A percentile compares a stretch with the other conserved stretches of the same genome.
Evolutionary conservation across 805 yeast genomes (phyloP).

Genomic region (Candida khao-thaluensis): DNA sequence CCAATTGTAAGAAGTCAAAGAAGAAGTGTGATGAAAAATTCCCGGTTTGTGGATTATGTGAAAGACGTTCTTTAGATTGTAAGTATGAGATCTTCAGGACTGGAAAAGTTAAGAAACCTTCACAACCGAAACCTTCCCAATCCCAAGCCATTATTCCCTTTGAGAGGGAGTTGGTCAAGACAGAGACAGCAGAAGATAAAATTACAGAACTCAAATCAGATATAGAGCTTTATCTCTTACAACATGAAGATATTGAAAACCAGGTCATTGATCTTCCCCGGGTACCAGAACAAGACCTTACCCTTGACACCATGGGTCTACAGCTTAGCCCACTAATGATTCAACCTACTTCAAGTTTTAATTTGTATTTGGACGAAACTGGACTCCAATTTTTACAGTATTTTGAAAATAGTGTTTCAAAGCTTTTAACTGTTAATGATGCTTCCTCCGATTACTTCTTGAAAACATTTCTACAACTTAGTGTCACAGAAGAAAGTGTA

Average conservation of each 20-base stretch:
- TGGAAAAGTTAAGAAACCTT: slow-evolving; percentile 5
- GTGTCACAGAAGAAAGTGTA: slow-evolving; percentile 9
- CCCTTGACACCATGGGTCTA: no score
- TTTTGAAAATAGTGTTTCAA: slow-evolving; percentile 7
- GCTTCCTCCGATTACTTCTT: slow-evolving; percentile 5
- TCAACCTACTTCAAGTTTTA: slow-evolving; percentile 6
- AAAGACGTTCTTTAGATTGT: slow-evolving; percentile 3
- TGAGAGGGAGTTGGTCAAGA: no score
- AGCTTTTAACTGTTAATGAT: background rate
- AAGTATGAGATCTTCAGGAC: slow-evolving; percentile 9
- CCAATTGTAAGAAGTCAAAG: slow-evolving; percentile 10
- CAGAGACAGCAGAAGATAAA: background rate
- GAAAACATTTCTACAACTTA: slow-evolving; percentile 8
- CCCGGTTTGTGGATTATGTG: slow-evolving; percentile 9
- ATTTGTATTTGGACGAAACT: slow-evolving; percentile 7
- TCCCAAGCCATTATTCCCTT: no score
- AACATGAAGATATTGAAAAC: background rate
- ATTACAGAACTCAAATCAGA: background rate
- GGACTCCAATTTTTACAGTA: slow-evolving; percentile 8
- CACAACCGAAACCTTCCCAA: no score
- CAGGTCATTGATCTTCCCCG: no score
- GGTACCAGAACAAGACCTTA: no score
- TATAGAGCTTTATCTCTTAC: background rate
- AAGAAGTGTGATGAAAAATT: slow-evolving; percentile 11
- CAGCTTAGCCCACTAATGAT: background rate